A percentile compares a stretch with the other conserved stretches of the same genome.
Conservation (phyloP, 1,284 basidiomycete species). For the Trichosporon sp. region DNA sequence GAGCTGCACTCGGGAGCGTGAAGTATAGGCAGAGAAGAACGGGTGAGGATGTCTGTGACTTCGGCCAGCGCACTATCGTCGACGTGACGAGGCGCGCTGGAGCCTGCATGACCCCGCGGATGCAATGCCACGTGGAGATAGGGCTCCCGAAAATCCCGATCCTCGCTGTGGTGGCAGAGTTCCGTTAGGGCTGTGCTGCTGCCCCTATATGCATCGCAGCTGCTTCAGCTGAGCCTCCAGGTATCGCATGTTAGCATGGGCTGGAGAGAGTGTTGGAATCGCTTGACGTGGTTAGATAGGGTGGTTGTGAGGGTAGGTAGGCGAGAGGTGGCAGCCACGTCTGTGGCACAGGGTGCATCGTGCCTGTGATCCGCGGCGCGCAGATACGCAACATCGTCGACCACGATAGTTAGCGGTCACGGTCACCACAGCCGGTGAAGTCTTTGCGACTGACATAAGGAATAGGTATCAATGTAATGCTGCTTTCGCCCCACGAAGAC, state of each 20-base stretch:
- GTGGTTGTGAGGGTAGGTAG: not conserved
- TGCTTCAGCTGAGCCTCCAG: not conserved
- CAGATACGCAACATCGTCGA: not conserved
- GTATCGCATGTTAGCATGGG: not conserved
- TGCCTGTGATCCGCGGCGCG: not conserved
- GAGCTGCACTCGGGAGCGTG: not conserved
- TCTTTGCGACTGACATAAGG: no score
- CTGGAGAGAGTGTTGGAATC: not conserved
- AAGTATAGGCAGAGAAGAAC: not conserved
- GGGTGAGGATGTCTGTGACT: not conserved
- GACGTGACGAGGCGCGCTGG: conserved; percentile 19
- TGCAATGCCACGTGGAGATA: conserved; percentile 3
- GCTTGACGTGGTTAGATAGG: not conserved
- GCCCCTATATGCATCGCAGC: not conserved
- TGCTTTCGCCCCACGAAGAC: no score
- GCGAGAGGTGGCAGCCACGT: not conserved
- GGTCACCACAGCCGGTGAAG: no score
- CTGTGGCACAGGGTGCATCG: not conserved
- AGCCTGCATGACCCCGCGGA: conserved; percentile 3
- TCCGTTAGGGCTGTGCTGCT: not conserved
- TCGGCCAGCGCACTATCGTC: conserved; percentile 4
- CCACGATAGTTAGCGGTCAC: no score
- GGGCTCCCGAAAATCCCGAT: not conserved
- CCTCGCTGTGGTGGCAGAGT: not conserved
- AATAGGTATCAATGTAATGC: no score